Conservation (phyloP, 2,329 filamentous ascomycete species). For the Talaromyces sp. region DNA sequence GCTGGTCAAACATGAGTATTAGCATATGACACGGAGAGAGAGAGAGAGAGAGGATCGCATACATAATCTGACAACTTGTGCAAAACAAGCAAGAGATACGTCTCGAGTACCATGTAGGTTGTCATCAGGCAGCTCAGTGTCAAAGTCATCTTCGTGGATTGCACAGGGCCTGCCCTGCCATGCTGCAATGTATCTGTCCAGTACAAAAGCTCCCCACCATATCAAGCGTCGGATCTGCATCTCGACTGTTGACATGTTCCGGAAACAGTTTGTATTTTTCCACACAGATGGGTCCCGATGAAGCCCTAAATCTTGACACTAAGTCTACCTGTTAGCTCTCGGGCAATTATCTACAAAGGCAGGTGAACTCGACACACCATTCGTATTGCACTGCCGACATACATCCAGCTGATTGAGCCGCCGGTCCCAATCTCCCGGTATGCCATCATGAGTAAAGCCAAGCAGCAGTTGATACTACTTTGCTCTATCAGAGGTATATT, state of each 20-base stretch:
- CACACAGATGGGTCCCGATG: conserved; percentile 11
- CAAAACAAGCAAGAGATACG: conserved; percentile 6
- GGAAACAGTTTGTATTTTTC: conserved; percentile 10
- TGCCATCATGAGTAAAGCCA: conserved; percentile 11
- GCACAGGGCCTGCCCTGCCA: conserved; percentile 11
- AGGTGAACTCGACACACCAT: conserved; percentile 1
- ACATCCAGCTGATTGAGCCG: conserved; percentile 11
- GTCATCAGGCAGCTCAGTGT: conserved; percentile 10
- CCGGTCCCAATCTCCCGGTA: conserved; percentile 12
- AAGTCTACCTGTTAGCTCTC: background rate
- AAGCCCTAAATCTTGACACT: conserved; percentile 10
- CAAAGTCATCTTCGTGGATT: conserved; percentile 11
- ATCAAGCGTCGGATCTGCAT: conserved; percentile 10
- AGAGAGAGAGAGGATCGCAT: background rate
- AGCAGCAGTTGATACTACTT: conserved; percentile 10
- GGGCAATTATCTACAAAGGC: background rate
- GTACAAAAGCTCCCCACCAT: conserved; percentile 12
- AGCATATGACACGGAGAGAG: background rate
- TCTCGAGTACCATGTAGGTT: conserved; percentile 4
- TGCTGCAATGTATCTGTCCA: conserved; percentile 11
- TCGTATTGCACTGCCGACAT: conserved; percentile 9
- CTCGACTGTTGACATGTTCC: conserved; percentile 10
- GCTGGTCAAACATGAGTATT: background rate
- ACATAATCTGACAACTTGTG: conserved; percentile 8
- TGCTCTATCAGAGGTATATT: conserved; percentile 4